These are phyloP conservation scores for Cryphonectria japonica DNA, from an alignment of 2,329 filamentous ascomycete species.

Conservation along the genomic window DNA sequence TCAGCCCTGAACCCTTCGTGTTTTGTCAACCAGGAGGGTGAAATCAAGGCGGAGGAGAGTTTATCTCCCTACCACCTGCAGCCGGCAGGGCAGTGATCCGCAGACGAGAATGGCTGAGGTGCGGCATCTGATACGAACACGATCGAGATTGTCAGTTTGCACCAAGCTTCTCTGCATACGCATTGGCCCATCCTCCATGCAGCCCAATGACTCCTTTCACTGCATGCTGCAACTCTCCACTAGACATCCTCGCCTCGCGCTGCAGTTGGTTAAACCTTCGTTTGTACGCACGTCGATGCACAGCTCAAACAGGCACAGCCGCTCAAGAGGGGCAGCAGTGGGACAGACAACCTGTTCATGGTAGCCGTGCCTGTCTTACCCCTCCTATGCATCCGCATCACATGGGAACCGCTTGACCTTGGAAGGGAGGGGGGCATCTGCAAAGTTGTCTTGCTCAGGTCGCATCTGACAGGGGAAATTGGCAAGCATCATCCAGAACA, in stretches of 20 bases:
- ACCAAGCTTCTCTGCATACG: neutral
- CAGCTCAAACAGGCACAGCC: slow-evolving; percentile 18
- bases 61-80: neutral
- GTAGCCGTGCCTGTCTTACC: neutral
- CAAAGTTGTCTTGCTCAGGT: slow-evolving; percentile 2
- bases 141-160: slow-evolving; percentile 1
- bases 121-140: neutral
- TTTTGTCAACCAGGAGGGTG: neutral
- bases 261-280: slow-evolving; percentile 7
- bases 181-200: slow-evolving; percentile 5
- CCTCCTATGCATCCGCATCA: slow-evolving; percentile 1
- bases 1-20: slow-evolving; percentile 3
- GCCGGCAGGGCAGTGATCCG: neutral
- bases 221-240: slow-evolving; percentile 5
- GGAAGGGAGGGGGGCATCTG: neutral
- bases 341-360: neutral
- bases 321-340: slow-evolving; percentile 2
- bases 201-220: neutral
- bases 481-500: neutral
- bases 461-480: neutral
- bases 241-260: neutral
- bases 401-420: slow-evolving; percentile 2
- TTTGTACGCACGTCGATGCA: neutral
- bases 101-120: neutral
- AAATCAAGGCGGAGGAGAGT: neutral